A percentile compares a stretch with the other conserved stretches of the same genome.
Evolutionary conservation across 306 rosid species (phyloP).

Genomic region (Lithocarpus polystachyus): DNA sequence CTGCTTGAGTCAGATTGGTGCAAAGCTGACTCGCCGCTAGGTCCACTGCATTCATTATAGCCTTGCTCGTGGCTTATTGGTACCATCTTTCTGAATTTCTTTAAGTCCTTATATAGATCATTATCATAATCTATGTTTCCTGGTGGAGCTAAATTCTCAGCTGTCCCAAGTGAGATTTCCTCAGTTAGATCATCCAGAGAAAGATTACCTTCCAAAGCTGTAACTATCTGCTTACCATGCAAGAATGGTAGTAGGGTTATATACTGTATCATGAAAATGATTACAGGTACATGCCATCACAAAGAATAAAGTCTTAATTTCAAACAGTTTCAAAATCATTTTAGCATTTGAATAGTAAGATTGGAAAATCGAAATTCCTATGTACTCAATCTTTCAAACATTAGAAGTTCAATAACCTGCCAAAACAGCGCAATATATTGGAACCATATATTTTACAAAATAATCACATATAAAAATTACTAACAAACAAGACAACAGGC

Average conservation of each 20-base stretch:
- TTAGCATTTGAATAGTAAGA: too few relatives aligned
- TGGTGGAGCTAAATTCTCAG: background rate
- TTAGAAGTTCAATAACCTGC: background rate
- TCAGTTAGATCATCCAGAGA: constrained; percentile 27
- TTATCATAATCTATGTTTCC: constrained; percentile 26
- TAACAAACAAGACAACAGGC: too few relatives aligned
- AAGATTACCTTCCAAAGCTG: constrained; percentile 39
- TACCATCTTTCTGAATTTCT: constrained; percentile 36
- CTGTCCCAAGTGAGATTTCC: constrained; percentile 27
- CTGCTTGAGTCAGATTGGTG: constrained; percentile 37
- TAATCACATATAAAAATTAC: too few relatives aligned
- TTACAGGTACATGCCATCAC: too few relatives aligned
- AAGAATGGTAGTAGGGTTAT: background rate
- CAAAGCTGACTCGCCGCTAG: constrained; percentile 42
- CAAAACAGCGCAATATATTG: background rate
- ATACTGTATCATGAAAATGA: background rate
- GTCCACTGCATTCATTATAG: constrained; percentile 28
- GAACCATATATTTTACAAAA: background rate
- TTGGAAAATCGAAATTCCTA: background rate
- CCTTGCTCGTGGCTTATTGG: constrained; percentile 27
- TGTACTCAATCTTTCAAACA: background rate
- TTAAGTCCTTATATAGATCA: constrained; percentile 39
- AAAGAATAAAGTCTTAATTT: too few relatives aligned
- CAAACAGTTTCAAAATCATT: too few relatives aligned
- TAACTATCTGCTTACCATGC: constrained; percentile 24